These are phyloP conservation scores for California macrophylla DNA, from an alignment of 441 rosid species.

Conservation along the genomic window DNA sequence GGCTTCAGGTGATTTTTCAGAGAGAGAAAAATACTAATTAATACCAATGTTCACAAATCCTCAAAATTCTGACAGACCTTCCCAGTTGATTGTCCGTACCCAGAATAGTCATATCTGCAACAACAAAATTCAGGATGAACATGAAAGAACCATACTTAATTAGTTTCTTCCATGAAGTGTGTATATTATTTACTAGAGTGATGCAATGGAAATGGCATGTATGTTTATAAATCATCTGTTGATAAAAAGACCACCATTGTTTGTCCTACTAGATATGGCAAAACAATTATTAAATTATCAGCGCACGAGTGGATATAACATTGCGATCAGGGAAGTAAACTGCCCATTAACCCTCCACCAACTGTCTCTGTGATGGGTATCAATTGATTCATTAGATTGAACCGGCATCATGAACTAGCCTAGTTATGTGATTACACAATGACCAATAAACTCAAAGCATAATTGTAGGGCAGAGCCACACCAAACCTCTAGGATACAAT, in stretches of 20 bases:
- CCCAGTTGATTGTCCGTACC: conserved; percentile 83
- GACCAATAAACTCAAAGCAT: not conserved
- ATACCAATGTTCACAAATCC: conserved; percentile 1
- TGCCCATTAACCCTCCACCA: not conserved
- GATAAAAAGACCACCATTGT: too few species aligned
- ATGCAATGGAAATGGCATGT: conserved; percentile 1
- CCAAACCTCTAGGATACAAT: not conserved
- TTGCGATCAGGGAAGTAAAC: too few species aligned
- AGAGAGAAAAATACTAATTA: not conserved
- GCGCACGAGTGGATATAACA: too few species aligned
- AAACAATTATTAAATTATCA: too few species aligned
- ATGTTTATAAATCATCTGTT: too few species aligned
- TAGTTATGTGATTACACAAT: not conserved
- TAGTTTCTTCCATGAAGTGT: not conserved
- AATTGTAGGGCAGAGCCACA: not conserved
- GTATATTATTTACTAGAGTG: not conserved
- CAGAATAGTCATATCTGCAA: conserved; percentile 77
- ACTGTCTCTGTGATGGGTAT: not conserved
- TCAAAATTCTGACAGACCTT: conserved; percentile 44
- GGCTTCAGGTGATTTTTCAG: conserved; percentile 11
- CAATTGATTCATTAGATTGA: not conserved
- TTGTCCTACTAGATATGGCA: too few species aligned
- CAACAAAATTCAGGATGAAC: conserved; percentile 13
- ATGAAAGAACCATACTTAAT: conserved; percentile 14
- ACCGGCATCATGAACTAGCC: not conserved